phyloP scores from a whole-genome alignment of 371 early-diverging fungal genomes.

The Blakeslea trispora region DNA sequence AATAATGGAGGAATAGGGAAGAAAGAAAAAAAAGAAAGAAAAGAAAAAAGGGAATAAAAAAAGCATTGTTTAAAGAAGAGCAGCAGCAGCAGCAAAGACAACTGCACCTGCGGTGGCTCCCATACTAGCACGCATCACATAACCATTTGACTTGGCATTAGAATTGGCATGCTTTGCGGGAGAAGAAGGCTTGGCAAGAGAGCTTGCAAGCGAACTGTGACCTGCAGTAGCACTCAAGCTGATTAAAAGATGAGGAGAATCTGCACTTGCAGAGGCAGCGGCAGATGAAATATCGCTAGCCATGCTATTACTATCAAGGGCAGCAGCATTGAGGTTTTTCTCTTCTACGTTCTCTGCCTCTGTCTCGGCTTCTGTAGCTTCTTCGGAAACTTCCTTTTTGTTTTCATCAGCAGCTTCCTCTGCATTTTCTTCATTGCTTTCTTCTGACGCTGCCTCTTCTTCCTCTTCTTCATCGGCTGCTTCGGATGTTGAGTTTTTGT shows the following conservation, averaged over 20 bases:
- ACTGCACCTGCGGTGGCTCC: conserved; percentile 18
- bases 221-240: not conserved
- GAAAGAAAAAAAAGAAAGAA: not conserved
- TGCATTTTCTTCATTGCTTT: conserved; percentile 6
- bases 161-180: not conserved
- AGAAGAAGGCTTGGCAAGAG: not conserved
- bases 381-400: not conserved
- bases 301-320: not conserved
- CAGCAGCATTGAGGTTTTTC: not conserved
- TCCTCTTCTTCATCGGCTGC: conserved; percentile 1
- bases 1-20: too few species aligned
- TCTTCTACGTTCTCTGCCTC: conserved; percentile 9
- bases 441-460: not conserved
- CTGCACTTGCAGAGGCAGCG: conserved; percentile 8
- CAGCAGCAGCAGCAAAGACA: conserved; percentile 10
- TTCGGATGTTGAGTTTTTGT: not conserved
- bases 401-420: not conserved
- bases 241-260: conserved; percentile 1
- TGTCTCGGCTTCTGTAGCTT: not conserved
- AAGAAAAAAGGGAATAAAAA: not conserved
- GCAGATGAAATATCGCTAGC: not conserved
- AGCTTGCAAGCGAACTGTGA: too few species aligned
- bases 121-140: conserved; percentile 15
- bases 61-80: conserved; percentile 10
- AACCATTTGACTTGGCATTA: conserved; percentile 14